Base-by-base conservation (phyloP, 1,284 basidiomycete genomes). In the Ceratobasidium sp. region DNA sequence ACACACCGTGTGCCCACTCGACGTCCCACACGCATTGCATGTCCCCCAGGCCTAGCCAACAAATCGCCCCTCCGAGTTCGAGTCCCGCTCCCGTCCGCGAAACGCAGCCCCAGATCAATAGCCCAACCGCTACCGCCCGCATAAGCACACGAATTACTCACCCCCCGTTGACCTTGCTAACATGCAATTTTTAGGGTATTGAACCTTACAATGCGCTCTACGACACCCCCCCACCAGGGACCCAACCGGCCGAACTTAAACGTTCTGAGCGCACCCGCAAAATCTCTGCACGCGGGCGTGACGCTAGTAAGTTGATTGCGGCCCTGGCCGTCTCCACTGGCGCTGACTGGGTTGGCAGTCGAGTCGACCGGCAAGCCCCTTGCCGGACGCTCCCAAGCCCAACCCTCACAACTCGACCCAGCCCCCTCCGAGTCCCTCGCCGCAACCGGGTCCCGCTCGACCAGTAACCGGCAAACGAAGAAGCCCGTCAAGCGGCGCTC, bases 1-100 rank as follows among this genome's bases (percentile, higher is more conserved):
- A 11, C 8, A 38, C 36, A 12, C 9, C 6, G 2, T 11, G 9
- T 2, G 11, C 36, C 36, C 9, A 11, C 36, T 11, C 36, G 11
- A 38, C 6, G 11, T 38, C 12, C 8, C 28, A 30, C 58, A 7
- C 8, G 16, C 16, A 44, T 60, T 9, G n/a, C 33, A 14, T 28
- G 30, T 12, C 33, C 16, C 12, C 38, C 38, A 18, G 23, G 23
- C 9, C 23, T 25, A 5, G 21, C 51, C 18, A 6, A 5, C 3
- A 46, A 46, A 21, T 6, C 18, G 44, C 4, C n/a, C 18, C 38
- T 12, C 58, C 36, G 23, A 60, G 38, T n/a, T 61, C 59, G 3
- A 61, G 59, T 14, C 59, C 59, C 44, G 8, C 59, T 46, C 59
- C 59, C 14, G 25, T 61, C 18, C 59, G 23, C 1, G 59, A 61